Evolutionary conservation across 139 green algal genomes (phyloP), one percentile per base, ranked within the genome.

Genomic region (Nannochloris sp.): DNA sequence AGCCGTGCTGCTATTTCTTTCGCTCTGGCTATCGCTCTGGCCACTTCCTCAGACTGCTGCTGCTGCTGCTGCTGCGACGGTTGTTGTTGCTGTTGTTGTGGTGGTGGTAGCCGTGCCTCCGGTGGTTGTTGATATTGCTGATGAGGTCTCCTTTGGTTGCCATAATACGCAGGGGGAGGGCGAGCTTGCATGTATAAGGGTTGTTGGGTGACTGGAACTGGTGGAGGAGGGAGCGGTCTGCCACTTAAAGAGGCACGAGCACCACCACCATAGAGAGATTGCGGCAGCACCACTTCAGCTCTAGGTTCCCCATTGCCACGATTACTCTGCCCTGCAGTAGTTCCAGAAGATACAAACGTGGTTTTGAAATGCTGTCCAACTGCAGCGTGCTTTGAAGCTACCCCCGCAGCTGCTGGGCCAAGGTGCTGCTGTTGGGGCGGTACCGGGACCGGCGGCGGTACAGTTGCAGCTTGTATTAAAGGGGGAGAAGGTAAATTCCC

Each of bases 311-410:
- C 59, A 24, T 87, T 76, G 9, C 83, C 78, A 29, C 46, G 45
- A 1, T 74, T 73, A n/a, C n/a, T n/a, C n/a, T n/a, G n/a, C n/a
- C n/a, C n/a, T n/a, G n/a, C n/a, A n/a, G n/a, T n/a, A 0, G 64
- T 78, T 2, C 85, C 85, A 0, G 81, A 89, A 0, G 83, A 83
- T 7, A 92, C 81, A 71, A 92, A 92, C 1, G 57, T 60, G 8
- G 44, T 75, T 35, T 68, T 70, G 70, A 87, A 10, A 54, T 61
- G 35, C 35, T 55, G 46, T 1, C 60, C 59, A 4, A 46, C 48
- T 30, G 38, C 61, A 7, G 57, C 54, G 31, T 62, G 9, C 33
- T 3, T 33, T 31, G 37, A 25, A 35, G 13, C 32, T 48, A 51
- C 42, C 45, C 8, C 25, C n/a, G 37, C 34, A 4, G 48, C 32